These are phyloP conservation scores for Hylodesmum podocarpum DNA, from an alignment of 306 rosid genomes.

Conservation along the genomic window DNA sequence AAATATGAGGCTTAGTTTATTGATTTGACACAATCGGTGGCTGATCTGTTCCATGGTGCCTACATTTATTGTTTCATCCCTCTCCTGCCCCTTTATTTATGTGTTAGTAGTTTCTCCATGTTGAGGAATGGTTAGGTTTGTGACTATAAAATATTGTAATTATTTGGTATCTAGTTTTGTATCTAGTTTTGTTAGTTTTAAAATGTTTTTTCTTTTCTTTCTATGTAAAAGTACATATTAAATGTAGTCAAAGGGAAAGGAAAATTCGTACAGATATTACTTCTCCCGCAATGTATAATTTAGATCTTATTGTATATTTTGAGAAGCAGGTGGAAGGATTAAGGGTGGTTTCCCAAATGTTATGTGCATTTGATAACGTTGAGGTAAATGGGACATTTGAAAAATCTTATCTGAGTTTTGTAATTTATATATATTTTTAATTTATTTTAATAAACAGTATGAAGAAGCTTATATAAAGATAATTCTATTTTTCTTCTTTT, in stretches of 20 bases:
- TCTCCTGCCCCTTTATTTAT: background rate
- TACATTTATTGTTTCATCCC: conserved; percentile 16
- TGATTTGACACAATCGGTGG: conserved; percentile 18
- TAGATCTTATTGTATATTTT: background rate
- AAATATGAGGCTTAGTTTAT: conserved; percentile 20
- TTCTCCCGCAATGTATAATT: background rate
- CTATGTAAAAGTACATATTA: conserved; percentile 1
- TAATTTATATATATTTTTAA: background rate
- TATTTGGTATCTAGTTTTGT: conserved; percentile 18
- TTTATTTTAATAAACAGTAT: background rate
- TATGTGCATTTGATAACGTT: background rate
- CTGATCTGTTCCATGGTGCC: conserved; percentile 31
- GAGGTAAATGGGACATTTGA: background rate
- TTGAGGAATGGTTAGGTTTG: conserved; percentile 8
- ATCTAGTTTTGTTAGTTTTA: background rate
- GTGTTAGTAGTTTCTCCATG: conserved; percentile 19
- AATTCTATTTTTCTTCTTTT: background rate
- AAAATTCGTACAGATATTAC: background rate
- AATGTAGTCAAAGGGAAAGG: background rate
- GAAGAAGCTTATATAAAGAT: background rate
- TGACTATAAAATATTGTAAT: background rate
- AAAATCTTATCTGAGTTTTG: background rate
- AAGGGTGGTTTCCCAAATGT: background rate
- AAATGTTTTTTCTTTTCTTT: background rate
- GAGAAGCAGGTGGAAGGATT: background rate